phyloP scores from a whole-genome alignment of 2,329 filamentous ascomycete species.

The Penicillium frequentans region DNA sequence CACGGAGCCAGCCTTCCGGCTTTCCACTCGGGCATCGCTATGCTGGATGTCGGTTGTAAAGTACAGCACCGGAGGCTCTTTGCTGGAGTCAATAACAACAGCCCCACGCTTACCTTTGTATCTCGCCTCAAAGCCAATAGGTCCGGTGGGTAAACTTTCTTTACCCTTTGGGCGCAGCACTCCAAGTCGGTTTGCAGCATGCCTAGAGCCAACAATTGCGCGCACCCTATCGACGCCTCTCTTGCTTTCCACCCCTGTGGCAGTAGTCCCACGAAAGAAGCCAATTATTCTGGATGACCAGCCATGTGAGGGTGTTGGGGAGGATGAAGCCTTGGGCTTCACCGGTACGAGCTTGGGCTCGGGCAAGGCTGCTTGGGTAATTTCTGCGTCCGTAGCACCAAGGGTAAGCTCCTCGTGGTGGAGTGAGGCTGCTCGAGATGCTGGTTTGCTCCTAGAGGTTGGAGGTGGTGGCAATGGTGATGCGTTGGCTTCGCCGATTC shows the following conservation, averaged over 20 bases:
- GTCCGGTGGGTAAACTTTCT: constrained; percentile 55
- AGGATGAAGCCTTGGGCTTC: not conserved
- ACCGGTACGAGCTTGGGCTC: constrained; percentile 31
- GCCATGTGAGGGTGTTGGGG: constrained; percentile 30
- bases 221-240: constrained; percentile 70
- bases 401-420: constrained; percentile 58
- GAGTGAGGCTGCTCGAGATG: constrained; percentile 53
- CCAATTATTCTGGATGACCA: constrained; percentile 54
- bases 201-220: constrained; percentile 59
- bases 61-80: constrained; percentile 48
- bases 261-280: constrained; percentile 69
- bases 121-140: constrained; percentile 70
- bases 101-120: constrained; percentile 70
- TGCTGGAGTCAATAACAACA: constrained; percentile 58
- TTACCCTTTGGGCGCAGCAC: constrained; percentile 57
- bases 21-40: constrained; percentile 50
- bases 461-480: constrained; percentile 70
- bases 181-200: constrained; percentile 70
- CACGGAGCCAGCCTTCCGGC: constrained; percentile 51
- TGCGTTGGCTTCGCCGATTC: constrained; percentile 78
- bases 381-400: constrained; percentile 64
- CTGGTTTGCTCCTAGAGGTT: constrained; percentile 43
- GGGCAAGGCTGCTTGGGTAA: constrained; percentile 61
- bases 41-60: constrained; percentile 54
- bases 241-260: constrained; percentile 70